Conservation (phyloP, 345 rosid genomes). For the Jatropha curcas region DNA sequence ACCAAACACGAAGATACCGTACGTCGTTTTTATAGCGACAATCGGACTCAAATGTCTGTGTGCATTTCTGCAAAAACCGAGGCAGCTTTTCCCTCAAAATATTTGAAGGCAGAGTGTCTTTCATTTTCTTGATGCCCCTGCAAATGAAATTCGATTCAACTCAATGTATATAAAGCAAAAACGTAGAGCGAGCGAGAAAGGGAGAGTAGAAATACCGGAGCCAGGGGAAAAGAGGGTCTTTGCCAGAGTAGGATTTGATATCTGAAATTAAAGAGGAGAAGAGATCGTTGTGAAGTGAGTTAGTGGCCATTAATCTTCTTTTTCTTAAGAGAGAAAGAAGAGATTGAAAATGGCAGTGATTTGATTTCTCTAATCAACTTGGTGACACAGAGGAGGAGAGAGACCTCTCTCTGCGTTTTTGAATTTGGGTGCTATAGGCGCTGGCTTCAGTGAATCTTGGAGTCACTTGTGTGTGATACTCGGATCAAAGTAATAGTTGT, state of each 20-base stretch:
- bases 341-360: too few relatives aligned
- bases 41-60: constrained; percentile 69
- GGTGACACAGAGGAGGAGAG: not conserved
- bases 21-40: constrained; percentile 71
- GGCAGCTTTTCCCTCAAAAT: constrained; percentile 75
- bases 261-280: constrained; percentile 73
- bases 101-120: constrained; percentile 53
- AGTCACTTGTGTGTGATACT: too few relatives aligned
- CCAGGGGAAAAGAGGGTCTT: constrained; percentile 90
- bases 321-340: not conserved
- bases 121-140: constrained; percentile 80
- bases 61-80: constrained; percentile 80
- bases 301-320: constrained; percentile 10
- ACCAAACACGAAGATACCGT: constrained; percentile 90
- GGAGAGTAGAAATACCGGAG: constrained; percentile 51
- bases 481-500: too few relatives aligned
- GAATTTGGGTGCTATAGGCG: not conserved
- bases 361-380: too few relatives aligned
- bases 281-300: constrained; percentile 39
- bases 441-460: too few relatives aligned
- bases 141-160: not conserved
- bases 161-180: not conserved
- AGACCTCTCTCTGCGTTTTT: not conserved
- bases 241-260: constrained; percentile 77
- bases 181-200: not conserved